Conservation (phyloP, 1,139 yeast genomes). For the Magnusiomyces sp. region DNA sequence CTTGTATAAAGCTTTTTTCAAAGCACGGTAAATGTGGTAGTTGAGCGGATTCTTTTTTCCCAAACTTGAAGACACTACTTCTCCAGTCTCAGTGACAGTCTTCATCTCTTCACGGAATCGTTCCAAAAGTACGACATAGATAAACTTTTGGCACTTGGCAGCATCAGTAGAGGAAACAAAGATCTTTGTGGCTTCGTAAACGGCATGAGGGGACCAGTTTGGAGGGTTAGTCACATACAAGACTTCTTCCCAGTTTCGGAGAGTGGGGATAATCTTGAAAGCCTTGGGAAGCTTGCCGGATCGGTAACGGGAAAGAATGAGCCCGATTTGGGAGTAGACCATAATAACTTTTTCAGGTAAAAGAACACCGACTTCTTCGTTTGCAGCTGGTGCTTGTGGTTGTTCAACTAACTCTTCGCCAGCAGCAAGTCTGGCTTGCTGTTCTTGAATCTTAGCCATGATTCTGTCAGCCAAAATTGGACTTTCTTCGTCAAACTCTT, state of each 20-base stretch:
- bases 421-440: constrained; percentile 34
- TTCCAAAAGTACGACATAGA: constrained; percentile 66
- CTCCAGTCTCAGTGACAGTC: constrained; percentile 36
- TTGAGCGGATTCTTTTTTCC: constrained; percentile 39
- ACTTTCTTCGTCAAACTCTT: constrained; percentile 42
- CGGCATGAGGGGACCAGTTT: constrained; percentile 93
- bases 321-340: constrained; percentile 88
- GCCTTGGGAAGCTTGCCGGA: constrained; percentile 94
- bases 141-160: constrained; percentile 79
- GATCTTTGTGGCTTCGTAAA: constrained; percentile 87
- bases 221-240: constrained; percentile 87
- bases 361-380: constrained; percentile 46
- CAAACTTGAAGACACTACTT: background rate
- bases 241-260: constrained; percentile 93
- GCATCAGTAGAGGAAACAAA: constrained; percentile 87
- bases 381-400: constrained; percentile 21
- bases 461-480: constrained; percentile 79
- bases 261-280: constrained; percentile 86
- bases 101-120: constrained; percentile 79
- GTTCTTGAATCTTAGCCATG: constrained; percentile 77
- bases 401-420: constrained; percentile 19
- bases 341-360: constrained; percentile 93
- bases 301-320: constrained; percentile 78
- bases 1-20: constrained; percentile 87
- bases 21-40: constrained; percentile 84